Evolutionary conservation across 495 filamentous ascomycete species (phyloP).

Genomic region (Penicillium flavigenum): DNA sequence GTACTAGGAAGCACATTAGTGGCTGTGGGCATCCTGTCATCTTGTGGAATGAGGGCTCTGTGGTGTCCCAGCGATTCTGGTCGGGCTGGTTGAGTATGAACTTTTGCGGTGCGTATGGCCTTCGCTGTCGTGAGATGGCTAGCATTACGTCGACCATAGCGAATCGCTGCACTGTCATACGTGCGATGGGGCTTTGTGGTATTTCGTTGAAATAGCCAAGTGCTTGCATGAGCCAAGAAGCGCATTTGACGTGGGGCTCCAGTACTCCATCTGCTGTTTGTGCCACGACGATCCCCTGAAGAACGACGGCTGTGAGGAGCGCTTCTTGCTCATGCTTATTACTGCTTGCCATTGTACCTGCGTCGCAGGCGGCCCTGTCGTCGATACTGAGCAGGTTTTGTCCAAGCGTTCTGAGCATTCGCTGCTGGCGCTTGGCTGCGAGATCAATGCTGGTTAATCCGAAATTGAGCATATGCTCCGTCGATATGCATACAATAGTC

Average conservation of each 20-base stretch:
- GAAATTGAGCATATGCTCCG: constrained; percentile 35
- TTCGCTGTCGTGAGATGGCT: constrained; percentile 30
- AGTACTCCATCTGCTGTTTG: constrained; percentile 29
- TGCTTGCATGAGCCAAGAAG: constrained; percentile 29
- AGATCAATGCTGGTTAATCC: constrained; percentile 25
- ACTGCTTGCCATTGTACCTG: constrained; percentile 4
- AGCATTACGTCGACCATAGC: constrained; percentile 35
- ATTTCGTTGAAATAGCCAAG: constrained; percentile 20
- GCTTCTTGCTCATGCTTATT: constrained; percentile 22
- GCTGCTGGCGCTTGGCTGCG: constrained; percentile 28
- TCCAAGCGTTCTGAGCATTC: constrained; percentile 28
- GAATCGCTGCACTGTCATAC: constrained; percentile 28
- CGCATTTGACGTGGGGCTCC: constrained; percentile 31
- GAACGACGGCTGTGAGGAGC: constrained; percentile 25
- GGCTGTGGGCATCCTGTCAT: constrained; percentile 35
- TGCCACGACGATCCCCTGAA: constrained; percentile 30
- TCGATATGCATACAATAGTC: constrained; percentile 32
- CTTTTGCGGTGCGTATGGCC: constrained; percentile 23
- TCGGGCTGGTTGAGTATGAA: constrained; percentile 27
- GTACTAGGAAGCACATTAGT: constrained; percentile 29
- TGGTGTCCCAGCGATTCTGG: constrained; percentile 22
- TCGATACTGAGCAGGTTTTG: constrained; percentile 22
- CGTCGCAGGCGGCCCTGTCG: neutral
- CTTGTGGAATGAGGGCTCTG: constrained; percentile 32
- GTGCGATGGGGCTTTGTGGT: constrained; percentile 19